These are phyloP conservation scores for Lodderomyces beijingensis DNA, from an alignment of 1,139 yeast species.

Conservation along the genomic window DNA sequence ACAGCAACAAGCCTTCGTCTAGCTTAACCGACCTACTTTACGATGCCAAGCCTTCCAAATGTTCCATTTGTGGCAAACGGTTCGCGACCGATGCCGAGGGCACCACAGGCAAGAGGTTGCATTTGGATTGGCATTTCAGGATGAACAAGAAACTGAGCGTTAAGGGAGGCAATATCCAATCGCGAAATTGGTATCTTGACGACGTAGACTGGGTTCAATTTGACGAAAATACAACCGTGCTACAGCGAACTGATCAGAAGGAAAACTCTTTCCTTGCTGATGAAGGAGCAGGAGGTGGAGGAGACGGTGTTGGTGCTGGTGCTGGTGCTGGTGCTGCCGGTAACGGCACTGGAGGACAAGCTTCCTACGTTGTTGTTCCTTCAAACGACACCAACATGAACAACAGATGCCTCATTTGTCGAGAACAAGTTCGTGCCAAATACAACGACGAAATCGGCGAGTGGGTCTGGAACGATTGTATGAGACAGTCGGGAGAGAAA, in stretches of 20 bases:
- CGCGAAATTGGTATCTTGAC: constrained; percentile 79
- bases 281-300: not conserved
- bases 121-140: constrained; percentile 95
- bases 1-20: constrained; percentile 26
- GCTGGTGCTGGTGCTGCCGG: not conserved
- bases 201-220: constrained; percentile 72
- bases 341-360: not conserved
- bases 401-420: constrained; percentile 80
- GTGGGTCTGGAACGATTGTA: constrained; percentile 91
- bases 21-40: constrained; percentile 42
- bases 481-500: constrained; percentile 57
- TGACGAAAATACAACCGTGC: constrained; percentile 54
- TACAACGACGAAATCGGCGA: constrained; percentile 90
- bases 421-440: constrained; percentile 72
- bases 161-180: constrained; percentile 45
- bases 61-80: constrained; percentile 87
- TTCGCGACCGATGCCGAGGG: constrained; percentile 66
- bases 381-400: constrained; percentile 62
- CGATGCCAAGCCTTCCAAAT: constrained; percentile 67
- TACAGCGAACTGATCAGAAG: not conserved
- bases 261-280: not conserved
- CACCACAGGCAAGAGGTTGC: constrained; percentile 48
- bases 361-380: constrained; percentile 64
- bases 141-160: constrained; percentile 70
- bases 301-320: not conserved